Conservation (phyloP, 305 asterid species). For the Solanum chacoense region DNA sequence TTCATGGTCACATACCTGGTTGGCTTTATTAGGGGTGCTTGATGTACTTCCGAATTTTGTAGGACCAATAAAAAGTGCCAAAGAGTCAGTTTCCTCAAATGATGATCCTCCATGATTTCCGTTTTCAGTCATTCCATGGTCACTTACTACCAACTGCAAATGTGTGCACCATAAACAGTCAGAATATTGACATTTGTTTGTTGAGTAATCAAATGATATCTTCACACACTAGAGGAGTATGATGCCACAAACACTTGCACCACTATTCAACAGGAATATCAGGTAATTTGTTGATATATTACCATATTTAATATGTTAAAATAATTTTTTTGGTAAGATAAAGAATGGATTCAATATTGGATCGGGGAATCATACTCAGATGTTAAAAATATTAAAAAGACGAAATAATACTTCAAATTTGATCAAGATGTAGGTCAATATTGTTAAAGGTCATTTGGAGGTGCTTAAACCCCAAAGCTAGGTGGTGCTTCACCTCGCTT, state of each 20-base stretch:
- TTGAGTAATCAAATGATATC: background rate
- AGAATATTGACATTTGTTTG: background rate
- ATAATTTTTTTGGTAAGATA: background rate
- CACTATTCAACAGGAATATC: background rate
- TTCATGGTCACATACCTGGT: constrained; percentile 43
- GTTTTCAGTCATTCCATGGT: constrained; percentile 89
- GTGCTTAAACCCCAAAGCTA: background rate
- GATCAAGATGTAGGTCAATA: background rate
- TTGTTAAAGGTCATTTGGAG: background rate
- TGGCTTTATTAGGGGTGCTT: constrained; percentile 27
- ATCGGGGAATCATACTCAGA: background rate
- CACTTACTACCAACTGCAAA: constrained; percentile 73
- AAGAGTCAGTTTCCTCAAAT: constrained; percentile 78
- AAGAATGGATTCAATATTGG: background rate
- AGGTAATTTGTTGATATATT: background rate
- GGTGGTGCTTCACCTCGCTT: background rate
- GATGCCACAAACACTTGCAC: background rate
- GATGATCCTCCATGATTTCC: constrained; percentile 97
- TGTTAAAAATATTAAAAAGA: background rate
- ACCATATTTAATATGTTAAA: background rate
- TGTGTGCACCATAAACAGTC: constrained; percentile 7
- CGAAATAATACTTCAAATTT: background rate
- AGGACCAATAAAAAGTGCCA: constrained; percentile 72
- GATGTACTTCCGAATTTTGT: constrained; percentile 15
- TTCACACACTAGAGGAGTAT: background rate